phyloP scores from a whole-genome alignment of 768 basidiomycete species.

The Lepiota brunneoincarnata region DNA sequence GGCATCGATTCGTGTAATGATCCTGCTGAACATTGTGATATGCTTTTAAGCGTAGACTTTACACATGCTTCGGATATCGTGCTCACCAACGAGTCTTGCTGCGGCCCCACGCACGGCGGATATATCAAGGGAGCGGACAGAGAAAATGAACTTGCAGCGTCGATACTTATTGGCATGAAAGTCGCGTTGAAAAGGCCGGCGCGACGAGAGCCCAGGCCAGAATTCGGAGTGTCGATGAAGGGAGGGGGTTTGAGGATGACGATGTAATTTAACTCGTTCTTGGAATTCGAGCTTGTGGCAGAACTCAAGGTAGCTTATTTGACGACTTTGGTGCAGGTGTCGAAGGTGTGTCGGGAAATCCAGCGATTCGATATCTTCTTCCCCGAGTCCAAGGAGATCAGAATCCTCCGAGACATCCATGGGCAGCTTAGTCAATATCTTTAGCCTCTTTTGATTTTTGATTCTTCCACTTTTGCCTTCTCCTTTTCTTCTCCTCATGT shows the following conservation, averaged over 20 bases:
- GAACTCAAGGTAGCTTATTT: too few species aligned
- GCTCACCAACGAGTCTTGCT: slow-evolving; percentile 70
- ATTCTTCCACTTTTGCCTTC: too few species aligned
- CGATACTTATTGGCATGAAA: slow-evolving; percentile 79
- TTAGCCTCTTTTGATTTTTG: too few species aligned
- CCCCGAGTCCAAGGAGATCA: slow-evolving; percentile 21
- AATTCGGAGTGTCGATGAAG: slow-evolving; percentile 87
- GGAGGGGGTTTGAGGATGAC: slow-evolving; percentile 78
- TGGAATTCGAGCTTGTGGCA: too few species aligned
- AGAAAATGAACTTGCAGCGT: slow-evolving; percentile 99
- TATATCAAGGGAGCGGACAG: slow-evolving; percentile 62
- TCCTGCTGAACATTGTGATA: slow-evolving; percentile 64
- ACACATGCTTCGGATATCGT: slow-evolving; percentile 96
- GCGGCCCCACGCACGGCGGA: slow-evolving; percentile 76
- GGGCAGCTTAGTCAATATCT: too few species aligned
- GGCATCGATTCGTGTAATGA: slow-evolving; percentile 16
- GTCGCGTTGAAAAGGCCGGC: slow-evolving; percentile 80
- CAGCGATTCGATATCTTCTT: slow-evolving; percentile 38
- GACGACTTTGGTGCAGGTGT: too few species aligned
- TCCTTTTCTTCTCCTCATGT: slow-evolving; percentile 5
- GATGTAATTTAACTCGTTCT: slow-evolving; percentile 78
- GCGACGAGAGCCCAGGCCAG: slow-evolving; percentile 93
- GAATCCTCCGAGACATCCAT: too few species aligned
- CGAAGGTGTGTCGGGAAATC: slow-evolving; percentile 21
- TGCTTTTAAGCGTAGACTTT: slow-evolving; percentile 68